phyloP scores from a whole-genome alignment of 345 rosid genomes.

The Anastatica hierochuntica region DNA sequence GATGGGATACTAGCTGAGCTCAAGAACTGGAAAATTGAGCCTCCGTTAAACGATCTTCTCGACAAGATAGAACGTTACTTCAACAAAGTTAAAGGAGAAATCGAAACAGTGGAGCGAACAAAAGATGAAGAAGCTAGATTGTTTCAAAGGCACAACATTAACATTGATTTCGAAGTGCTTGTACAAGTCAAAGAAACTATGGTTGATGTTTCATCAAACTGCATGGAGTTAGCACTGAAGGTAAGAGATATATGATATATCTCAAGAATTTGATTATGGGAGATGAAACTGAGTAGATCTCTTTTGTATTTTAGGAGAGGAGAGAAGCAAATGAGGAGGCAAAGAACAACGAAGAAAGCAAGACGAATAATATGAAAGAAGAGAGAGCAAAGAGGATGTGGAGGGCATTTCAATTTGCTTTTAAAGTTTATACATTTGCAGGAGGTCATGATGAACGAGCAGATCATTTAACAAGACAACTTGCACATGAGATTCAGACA shows the following conservation, averaged over 20 bases:
- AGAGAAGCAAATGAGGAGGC: conserved; percentile 33
- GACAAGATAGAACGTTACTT: conserved; percentile 47
- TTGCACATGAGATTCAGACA: conserved; percentile 49
- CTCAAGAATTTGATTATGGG: neutral
- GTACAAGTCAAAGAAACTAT: conserved; percentile 46
- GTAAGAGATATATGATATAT: conserved; percentile 13
- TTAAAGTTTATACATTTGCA: conserved; percentile 53
- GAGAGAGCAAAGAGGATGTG: conserved; percentile 40
- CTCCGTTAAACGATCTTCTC: conserved; percentile 46
- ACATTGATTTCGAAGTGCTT: conserved; percentile 43
- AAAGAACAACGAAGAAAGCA: conserved; percentile 16
- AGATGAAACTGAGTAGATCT: neutral
- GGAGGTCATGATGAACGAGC: conserved; percentile 66
- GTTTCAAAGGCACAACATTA: conserved; percentile 40
- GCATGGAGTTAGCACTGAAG: conserved; percentile 58
- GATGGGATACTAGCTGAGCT: conserved; percentile 36
- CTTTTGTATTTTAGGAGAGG: conserved; percentile 29
- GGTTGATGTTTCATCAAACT: conserved; percentile 70
- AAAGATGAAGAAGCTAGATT: conserved; percentile 50
- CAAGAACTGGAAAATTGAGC: conserved; percentile 43
- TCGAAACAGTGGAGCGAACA: conserved; percentile 47
- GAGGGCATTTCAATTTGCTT: conserved; percentile 61
- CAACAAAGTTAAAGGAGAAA: conserved; percentile 49
- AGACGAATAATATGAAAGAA: conserved; percentile 11
- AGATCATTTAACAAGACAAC: conserved; percentile 36